Conservation (phyloP, 371 early-diverging fungal species). For the Nematocida homosporus region DNA sequence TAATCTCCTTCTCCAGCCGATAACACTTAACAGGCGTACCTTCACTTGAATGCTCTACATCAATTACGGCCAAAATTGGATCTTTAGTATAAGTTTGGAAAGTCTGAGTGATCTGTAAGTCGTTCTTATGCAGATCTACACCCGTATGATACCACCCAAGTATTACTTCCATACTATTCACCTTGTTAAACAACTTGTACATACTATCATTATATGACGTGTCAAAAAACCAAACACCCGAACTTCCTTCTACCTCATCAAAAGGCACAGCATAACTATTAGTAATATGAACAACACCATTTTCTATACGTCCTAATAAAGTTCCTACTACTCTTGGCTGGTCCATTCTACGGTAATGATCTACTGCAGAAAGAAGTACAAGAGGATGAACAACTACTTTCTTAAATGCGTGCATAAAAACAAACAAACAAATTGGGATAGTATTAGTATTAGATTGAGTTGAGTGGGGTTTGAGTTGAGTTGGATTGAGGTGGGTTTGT, state of each 20-base stretch:
- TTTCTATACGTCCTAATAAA: conserved; percentile 80
- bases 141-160: conserved; percentile 99
- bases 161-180: conserved; percentile 91
- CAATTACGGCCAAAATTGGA: conserved; percentile 70
- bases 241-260: conserved; percentile 76
- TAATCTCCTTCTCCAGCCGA: conserved; percentile 70
- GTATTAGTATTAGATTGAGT: no score
- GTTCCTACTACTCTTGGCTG: conserved; percentile 91
- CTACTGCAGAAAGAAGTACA: conserved; percentile 91
- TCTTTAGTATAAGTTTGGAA: conserved; percentile 84
- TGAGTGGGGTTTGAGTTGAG: no score
- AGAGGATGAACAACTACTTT: conserved; percentile 88
- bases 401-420: conserved; percentile 36
- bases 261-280: conserved; percentile 98
- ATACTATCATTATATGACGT: conserved; percentile 96
- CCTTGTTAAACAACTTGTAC: conserved; percentile 98
- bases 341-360: conserved; percentile 95
- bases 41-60: conserved; percentile 60
- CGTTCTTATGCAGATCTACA: conserved; percentile 87
- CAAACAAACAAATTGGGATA: no score
- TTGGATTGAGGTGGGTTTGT: no score
- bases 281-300: conserved; percentile 80
- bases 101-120: conserved; percentile 91
- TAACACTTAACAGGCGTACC: conserved; percentile 69
- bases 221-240: conserved; percentile 96